A percentile compares a stretch with the other conserved stretches of the same genome.
phyloP scores from a whole-genome alignment of 495 filamentous ascomycete species.

The Aspergillus baeticus region DNA sequence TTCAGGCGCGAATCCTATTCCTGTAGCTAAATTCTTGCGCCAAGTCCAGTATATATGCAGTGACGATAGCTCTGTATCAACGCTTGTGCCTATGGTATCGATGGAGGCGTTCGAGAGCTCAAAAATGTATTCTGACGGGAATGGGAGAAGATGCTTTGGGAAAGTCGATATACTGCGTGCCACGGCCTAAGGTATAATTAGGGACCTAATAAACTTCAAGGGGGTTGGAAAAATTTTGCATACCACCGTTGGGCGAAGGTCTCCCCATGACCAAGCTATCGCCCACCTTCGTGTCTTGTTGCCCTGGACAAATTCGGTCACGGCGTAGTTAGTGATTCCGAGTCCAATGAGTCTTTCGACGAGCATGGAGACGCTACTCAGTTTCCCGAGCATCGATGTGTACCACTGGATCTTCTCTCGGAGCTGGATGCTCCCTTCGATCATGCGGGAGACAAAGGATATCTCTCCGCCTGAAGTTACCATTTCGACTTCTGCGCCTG shows the following conservation, averaged over 20 bases:
- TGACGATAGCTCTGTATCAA: slow-evolving; percentile 40
- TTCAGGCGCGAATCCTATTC: slow-evolving; percentile 53
- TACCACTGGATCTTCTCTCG: slow-evolving; percentile 74
- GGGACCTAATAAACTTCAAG: background rate
- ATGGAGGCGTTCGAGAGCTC: slow-evolving; percentile 27
- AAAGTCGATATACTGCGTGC: slow-evolving; percentile 55
- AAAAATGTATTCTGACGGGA: slow-evolving; percentile 56
- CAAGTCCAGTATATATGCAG: slow-evolving; percentile 56
- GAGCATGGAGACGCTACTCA: slow-evolving; percentile 65
- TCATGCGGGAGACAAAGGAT: slow-evolving; percentile 71
- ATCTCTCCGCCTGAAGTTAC: slow-evolving; percentile 82
- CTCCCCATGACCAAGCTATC: slow-evolving; percentile 80
- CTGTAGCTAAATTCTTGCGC: slow-evolving; percentile 38
- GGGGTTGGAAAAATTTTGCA: slow-evolving; percentile 1
- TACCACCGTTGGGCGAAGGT: slow-evolving; percentile 63
- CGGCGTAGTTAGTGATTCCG: slow-evolving; percentile 74
- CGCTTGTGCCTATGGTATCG: slow-evolving; percentile 24
- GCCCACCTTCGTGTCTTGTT: slow-evolving; percentile 82
- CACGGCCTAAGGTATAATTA: slow-evolving; percentile 39
- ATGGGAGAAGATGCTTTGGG: slow-evolving; percentile 60
- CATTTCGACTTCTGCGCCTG: slow-evolving; percentile 83
- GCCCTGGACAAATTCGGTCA: slow-evolving; percentile 79
- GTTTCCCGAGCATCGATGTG: slow-evolving; percentile 86
- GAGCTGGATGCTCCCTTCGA: slow-evolving; percentile 68
- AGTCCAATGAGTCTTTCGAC: slow-evolving; percentile 58